Percentiles rank a stretch among this genome's conserved stretches.
Conservation (phyloP, 768 basidiomycete genomes). For the Tephrocybe rancida region DNA sequence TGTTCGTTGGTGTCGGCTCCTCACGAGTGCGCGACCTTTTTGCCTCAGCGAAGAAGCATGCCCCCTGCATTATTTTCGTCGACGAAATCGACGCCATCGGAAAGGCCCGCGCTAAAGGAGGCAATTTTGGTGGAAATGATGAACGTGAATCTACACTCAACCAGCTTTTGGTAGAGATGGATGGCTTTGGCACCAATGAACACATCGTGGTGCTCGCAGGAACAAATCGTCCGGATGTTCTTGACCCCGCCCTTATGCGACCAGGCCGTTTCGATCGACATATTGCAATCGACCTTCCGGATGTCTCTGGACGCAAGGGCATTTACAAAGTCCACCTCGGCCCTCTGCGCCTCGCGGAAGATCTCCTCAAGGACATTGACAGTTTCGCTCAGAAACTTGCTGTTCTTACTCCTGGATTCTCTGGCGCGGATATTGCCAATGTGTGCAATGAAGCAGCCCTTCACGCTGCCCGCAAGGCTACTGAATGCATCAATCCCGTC, state of each 20-base stretch:
- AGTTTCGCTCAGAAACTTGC: constrained; percentile 89
- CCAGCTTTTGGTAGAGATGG: constrained; percentile 98
- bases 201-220: constrained; percentile 96
- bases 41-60: constrained; percentile 95
- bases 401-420: constrained; percentile 96
- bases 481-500: constrained; percentile 74
- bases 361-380: constrained; percentile 50
- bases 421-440: constrained; percentile 98
- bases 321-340: constrained; percentile 93
- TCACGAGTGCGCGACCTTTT: constrained; percentile 97
- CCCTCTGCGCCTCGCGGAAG: constrained; percentile 71
- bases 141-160: constrained; percentile 98
- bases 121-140: constrained; percentile 83
- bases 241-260: constrained; percentile 93
- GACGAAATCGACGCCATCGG: constrained; percentile 99
- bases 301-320: constrained; percentile 90
- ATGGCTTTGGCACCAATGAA: constrained; percentile 97
- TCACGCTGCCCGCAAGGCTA: constrained; percentile 85
- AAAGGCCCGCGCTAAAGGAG: constrained; percentile 85
- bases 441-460: constrained; percentile 98
- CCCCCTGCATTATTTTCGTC: constrained; percentile 98
- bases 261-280: constrained; percentile 98
- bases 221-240: constrained; percentile 95
- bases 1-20: constrained; percentile 99
- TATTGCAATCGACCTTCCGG: constrained; percentile 93